Conservation (phyloP, 2,329 filamentous ascomycete species). For the Alternaria gaisen region DNA sequence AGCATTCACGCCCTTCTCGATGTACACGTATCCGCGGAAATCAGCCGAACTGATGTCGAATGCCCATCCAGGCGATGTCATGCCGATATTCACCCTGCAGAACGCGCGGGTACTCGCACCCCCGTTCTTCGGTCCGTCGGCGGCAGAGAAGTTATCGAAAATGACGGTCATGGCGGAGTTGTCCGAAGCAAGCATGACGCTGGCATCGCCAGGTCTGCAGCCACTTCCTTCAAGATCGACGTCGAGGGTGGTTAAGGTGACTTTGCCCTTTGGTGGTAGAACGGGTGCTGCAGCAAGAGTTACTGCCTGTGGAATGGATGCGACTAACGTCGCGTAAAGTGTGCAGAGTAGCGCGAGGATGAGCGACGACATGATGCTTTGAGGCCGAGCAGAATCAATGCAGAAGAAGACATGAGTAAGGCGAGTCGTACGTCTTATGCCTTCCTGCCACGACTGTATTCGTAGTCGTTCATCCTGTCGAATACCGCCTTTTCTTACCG, state of each 20-base stretch:
- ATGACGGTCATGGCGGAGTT: conserved; percentile 37
- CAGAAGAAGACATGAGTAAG: neutral
- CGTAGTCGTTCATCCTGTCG: neutral
- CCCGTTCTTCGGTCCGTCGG: conserved; percentile 32
- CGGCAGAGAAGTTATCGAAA: conserved; percentile 39
- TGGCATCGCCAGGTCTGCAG: conserved; percentile 31
- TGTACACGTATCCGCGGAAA: conserved; percentile 34
- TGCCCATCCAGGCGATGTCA: conserved; percentile 34
- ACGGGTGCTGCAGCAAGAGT: conserved; percentile 8
- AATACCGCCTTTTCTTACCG: neutral
- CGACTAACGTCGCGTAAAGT: neutral
- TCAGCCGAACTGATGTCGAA: conserved; percentile 37
- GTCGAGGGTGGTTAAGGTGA: conserved; percentile 23
- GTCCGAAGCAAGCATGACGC: conserved; percentile 29
- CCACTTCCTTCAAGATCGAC: conserved; percentile 37
- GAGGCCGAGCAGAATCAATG: neutral
- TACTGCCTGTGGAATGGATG: neutral
- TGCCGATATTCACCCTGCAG: conserved; percentile 36
- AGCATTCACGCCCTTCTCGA: conserved; percentile 24
- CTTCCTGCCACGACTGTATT: neutral
- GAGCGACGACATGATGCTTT: conserved; percentile 3
- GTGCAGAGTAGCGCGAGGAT: neutral
- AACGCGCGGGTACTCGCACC: conserved; percentile 32
- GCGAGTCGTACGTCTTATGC: neutral
- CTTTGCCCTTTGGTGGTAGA: conserved; percentile 24